phyloP scores from a whole-genome alignment of 1,139 yeast species.

The Nadsonia commutata region DNA sequence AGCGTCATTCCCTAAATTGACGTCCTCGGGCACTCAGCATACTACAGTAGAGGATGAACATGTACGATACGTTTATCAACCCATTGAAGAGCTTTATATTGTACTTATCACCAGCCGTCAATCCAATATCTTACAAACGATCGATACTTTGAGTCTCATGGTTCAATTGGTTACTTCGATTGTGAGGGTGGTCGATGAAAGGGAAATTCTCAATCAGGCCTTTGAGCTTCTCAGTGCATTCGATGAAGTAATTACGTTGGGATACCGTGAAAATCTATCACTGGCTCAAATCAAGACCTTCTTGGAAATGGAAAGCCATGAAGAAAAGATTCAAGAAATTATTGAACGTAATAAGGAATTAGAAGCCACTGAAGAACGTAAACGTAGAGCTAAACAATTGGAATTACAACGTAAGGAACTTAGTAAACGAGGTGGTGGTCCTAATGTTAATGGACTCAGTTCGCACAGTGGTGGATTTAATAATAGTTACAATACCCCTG shows the following conservation, averaged over 20 bases:
- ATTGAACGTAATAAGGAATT: slow-evolving; percentile 93
- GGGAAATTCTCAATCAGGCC: slow-evolving; percentile 70
- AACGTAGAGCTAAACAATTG: slow-evolving; percentile 88
- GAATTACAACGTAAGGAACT: slow-evolving; percentile 64
- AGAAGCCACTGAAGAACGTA: slow-evolving; percentile 95
- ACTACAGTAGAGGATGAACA: slow-evolving; percentile 90
- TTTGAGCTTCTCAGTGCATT: slow-evolving; percentile 85
- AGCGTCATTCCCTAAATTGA: slow-evolving; percentile 73
- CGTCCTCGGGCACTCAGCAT: slow-evolving; percentile 65
- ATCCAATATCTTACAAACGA: slow-evolving; percentile 87
- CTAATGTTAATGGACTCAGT: slow-evolving; percentile 8
- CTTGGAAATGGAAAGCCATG: slow-evolving; percentile 96
- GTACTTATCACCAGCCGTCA: slow-evolving; percentile 83
- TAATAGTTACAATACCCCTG: slow-evolving; percentile 6
- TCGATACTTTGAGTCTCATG: slow-evolving; percentile 79
- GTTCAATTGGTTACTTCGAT: slow-evolving; percentile 67
- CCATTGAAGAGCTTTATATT: slow-evolving; percentile 86
- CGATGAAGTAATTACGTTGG: slow-evolving; percentile 83
- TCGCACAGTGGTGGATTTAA: slow-evolving; percentile 7
- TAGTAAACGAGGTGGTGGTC: slow-evolving; percentile 35
- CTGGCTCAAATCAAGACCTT: slow-evolving; percentile 75
- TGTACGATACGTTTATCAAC: slow-evolving; percentile 90
- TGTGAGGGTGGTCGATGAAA: slow-evolving; percentile 60
- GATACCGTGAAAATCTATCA: slow-evolving; percentile 80
- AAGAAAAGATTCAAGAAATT: slow-evolving; percentile 95